Conservation (phyloP, 495 filamentous ascomycete genomes). For the Aspergillus saccharolyticus region DNA sequence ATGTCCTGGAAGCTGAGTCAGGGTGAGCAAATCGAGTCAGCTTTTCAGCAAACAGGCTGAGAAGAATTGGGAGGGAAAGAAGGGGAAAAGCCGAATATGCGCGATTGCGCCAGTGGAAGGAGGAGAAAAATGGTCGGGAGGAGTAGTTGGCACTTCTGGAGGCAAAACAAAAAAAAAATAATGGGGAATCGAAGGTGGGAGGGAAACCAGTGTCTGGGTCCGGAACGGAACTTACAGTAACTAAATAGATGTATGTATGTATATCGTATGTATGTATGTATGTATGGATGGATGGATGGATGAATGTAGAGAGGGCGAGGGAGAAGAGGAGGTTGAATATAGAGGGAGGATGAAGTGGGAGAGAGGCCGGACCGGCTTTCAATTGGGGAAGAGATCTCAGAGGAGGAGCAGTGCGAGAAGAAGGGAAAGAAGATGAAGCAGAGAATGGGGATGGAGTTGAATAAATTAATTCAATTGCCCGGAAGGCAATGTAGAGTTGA, state of each 20-base stretch:
- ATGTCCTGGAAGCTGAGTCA: not conserved
- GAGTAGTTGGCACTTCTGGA: not conserved
- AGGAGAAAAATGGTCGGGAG: not conserved
- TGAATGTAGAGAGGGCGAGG: slow-evolving; percentile 2
- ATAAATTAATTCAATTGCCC: not conserved
- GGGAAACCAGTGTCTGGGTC: slow-evolving; percentile 1
- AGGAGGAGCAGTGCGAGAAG: not conserved
- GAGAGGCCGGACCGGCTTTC: not conserved
- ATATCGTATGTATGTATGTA: not conserved
- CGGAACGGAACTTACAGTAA: slow-evolving; percentile 3
- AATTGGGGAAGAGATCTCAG: not conserved
- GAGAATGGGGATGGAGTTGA: not conserved
- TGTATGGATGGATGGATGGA: slow-evolving; percentile 8
- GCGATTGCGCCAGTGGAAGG: not conserved
- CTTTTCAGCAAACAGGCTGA: not conserved
- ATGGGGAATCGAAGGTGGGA: slow-evolving; percentile 10
- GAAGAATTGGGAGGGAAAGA: not conserved
- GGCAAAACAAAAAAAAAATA: slow-evolving; percentile 1
- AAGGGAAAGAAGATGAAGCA: slow-evolving; percentile 1
- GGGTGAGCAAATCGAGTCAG: not conserved
- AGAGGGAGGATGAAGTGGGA: too few relatives aligned
- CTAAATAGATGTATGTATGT: slow-evolving; percentile 2
- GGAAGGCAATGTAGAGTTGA: not conserved
- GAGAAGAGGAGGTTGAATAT: slow-evolving; percentile 3
- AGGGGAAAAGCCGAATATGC: not conserved